phyloP scores from a whole-genome alignment of 2,329 filamentous ascomycete species.

The Fusarium humuli region DNA sequence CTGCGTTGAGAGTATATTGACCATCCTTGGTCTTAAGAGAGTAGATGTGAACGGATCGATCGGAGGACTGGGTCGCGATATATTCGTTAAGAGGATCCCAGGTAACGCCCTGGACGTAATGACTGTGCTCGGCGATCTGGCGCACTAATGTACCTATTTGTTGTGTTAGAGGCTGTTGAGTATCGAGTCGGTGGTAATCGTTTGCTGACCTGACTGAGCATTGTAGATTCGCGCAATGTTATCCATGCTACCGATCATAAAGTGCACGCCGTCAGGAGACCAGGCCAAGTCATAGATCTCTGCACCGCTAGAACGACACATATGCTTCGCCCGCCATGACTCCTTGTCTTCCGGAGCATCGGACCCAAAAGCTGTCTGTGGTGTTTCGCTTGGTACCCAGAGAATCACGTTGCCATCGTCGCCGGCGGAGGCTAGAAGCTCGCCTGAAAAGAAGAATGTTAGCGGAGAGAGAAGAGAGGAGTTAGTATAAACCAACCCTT shows the following conservation, averaged over 20 bases:
- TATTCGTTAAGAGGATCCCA: constrained; percentile 99
- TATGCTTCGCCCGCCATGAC: constrained; percentile 95
- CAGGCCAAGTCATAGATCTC: constrained; percentile 99
- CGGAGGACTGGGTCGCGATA: constrained; percentile 97
- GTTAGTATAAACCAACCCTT: constrained; percentile 71
- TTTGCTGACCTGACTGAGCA: constrained; percentile 80
- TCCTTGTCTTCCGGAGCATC: constrained; percentile 94
- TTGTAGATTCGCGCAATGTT: constrained; percentile 98
- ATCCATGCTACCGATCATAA: constrained; percentile 99
- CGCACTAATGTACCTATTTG: constrained; percentile 73
- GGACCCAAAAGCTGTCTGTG: constrained; percentile 78
- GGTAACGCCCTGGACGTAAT: constrained; percentile 97
- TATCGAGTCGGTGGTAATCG: background rate
- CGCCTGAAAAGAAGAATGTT: constrained; percentile 67
- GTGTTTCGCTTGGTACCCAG: constrained; percentile 89
- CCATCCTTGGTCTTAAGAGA: constrained; percentile 96
- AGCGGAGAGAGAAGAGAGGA: constrained; percentile 11
- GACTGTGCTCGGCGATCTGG: constrained; percentile 96
- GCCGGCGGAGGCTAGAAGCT: constrained; percentile 92
- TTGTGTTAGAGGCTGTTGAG: constrained; percentile 11
- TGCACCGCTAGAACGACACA: constrained; percentile 93
- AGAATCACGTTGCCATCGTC: constrained; percentile 97
- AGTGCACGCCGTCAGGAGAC: constrained; percentile 96
- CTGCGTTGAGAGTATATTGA: constrained; percentile 81
- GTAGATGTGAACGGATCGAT: constrained; percentile 98